Conservation (phyloP, 2,329 filamentous ascomycete species). For the Orbilia oligospora region DNA sequence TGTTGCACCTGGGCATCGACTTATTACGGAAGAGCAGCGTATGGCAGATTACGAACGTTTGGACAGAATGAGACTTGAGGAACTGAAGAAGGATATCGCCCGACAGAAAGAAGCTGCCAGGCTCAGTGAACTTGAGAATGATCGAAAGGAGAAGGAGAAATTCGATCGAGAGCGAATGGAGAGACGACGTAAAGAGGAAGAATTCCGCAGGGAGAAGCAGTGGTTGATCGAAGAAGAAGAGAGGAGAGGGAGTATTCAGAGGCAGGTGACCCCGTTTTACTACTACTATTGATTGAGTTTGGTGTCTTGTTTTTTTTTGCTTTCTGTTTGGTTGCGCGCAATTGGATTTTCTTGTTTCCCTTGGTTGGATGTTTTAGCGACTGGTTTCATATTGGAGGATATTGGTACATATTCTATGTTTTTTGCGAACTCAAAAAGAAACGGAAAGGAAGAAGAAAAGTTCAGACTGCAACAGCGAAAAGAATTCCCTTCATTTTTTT, state of each 20-base stretch:
- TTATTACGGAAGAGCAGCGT: conserved; percentile 52
- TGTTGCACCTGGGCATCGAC: conserved; percentile 39
- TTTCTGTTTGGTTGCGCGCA: not conserved
- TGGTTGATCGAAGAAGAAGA: conserved; percentile 39
- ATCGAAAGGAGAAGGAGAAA: conserved; percentile 49
- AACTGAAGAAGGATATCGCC: conserved; percentile 45
- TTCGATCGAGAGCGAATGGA: conserved; percentile 55
- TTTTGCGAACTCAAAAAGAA: conserved; percentile 4
- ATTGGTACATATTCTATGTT: conserved; percentile 13
- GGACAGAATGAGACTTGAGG: conserved; percentile 35
- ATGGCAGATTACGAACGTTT: conserved; percentile 58
- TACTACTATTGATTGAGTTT: conserved; percentile 36
- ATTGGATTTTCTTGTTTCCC: conserved; percentile 10
- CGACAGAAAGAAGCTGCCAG: conserved; percentile 49
- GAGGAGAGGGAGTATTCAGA: conserved; percentile 41
- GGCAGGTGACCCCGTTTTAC: conserved; percentile 52
- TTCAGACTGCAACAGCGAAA: conserved; percentile 23
- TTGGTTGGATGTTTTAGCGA: conserved; percentile 26
- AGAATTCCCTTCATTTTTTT: conserved; percentile 20
- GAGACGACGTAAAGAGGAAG: conserved; percentile 47
- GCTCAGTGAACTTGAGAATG: conserved; percentile 51
- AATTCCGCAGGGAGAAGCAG: conserved; percentile 45
- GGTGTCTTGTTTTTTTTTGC: not conserved
- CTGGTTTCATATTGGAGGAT: conserved; percentile 1
- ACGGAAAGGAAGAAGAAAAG: not conserved